These are phyloP conservation scores for Niveomyces coronatus DNA, from an alignment of 2,329 filamentous ascomycete species.

Conservation along the genomic window DNA sequence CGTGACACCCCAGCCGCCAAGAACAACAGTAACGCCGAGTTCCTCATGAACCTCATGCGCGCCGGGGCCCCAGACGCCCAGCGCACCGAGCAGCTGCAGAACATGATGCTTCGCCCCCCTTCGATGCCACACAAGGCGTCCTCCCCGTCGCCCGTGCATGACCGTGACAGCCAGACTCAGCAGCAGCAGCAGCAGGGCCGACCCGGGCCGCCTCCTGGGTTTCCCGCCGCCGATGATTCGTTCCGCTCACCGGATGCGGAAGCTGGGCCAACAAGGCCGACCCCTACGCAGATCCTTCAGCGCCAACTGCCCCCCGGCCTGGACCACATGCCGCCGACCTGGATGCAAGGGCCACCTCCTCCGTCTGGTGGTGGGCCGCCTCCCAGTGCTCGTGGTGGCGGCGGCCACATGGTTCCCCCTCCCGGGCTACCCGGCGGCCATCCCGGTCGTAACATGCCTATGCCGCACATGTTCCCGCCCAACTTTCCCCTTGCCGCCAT, in stretches of 20 bases:
- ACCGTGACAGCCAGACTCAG: slow-evolving; percentile 11
- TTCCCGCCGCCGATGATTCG: slow-evolving; percentile 38
- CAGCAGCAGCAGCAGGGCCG: slow-evolving; percentile 32
- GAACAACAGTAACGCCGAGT: slow-evolving; percentile 63
- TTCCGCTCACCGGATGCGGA: slow-evolving; percentile 36
- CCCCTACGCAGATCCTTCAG: slow-evolving; percentile 54
- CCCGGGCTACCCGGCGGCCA: slow-evolving; percentile 38
- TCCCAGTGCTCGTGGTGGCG: slow-evolving; percentile 14
- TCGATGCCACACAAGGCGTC: slow-evolving; percentile 14
- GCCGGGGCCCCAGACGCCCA: slow-evolving; percentile 36
- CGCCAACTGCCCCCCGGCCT: slow-evolving; percentile 48
- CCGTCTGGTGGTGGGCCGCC: slow-evolving; percentile 20
- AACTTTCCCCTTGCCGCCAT: slow-evolving; percentile 44
- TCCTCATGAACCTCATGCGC: slow-evolving; percentile 74
- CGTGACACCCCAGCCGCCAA: slow-evolving; percentile 32
- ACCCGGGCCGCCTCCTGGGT: slow-evolving; percentile 37
- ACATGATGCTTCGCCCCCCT: slow-evolving; percentile 31
- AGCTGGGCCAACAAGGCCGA: slow-evolving; percentile 32
- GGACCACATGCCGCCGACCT: slow-evolving; percentile 48
- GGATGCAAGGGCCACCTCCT: slow-evolving; percentile 38
- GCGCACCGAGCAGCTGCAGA: slow-evolving; percentile 36
- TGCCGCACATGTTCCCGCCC: slow-evolving; percentile 51
- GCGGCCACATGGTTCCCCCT: slow-evolving; percentile 49
- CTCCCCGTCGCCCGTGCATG: slow-evolving; percentile 3
- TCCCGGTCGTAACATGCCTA: slow-evolving; percentile 34